These are phyloP conservation scores for Alternaria gaisen DNA, from an alignment of 2,329 filamentous ascomycete species.

Conservation along the genomic window DNA sequence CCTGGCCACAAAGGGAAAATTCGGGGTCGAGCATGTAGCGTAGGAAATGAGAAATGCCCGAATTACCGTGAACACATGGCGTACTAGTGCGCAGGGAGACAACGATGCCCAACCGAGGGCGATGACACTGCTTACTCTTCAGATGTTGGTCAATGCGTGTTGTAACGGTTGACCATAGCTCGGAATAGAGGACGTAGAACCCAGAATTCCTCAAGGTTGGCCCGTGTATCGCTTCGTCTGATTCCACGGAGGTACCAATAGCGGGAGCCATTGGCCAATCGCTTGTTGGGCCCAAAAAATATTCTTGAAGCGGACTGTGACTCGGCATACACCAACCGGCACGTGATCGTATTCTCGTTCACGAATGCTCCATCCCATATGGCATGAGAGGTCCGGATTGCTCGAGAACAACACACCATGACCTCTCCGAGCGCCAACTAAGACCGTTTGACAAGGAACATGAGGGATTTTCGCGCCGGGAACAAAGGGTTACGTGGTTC, in stretches of 20 bases:
- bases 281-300: conserved; percentile 34
- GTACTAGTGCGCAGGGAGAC: conserved; percentile 21
- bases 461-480: conserved; percentile 51
- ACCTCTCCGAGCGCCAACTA: conserved; percentile 39
- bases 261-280: conserved; percentile 42
- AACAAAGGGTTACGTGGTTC: conserved; percentile 55
- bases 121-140: conserved; percentile 26
- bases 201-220: conserved; percentile 28
- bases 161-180: conserved; percentile 32
- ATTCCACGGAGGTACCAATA: conserved; percentile 32
- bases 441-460: conserved; percentile 48
- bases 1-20: conserved; percentile 36
- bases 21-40: conserved; percentile 33
- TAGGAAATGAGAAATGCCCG: conserved; percentile 35
- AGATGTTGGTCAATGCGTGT: conserved; percentile 38
- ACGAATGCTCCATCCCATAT: conserved; percentile 46
- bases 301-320: conserved; percentile 39
- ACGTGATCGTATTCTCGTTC: conserved; percentile 52
- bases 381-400: conserved; percentile 44
- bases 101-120: conserved; percentile 30
- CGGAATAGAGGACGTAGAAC: conserved; percentile 24
- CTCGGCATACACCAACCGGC: conserved; percentile 46
- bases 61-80: conserved; percentile 27
- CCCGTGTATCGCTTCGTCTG: conserved; percentile 31
- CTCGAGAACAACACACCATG: conserved; percentile 32